Evolutionary conservation across 176 grass and related monocot species (phyloP).

Genomic region (Chloris gayana): DNA sequence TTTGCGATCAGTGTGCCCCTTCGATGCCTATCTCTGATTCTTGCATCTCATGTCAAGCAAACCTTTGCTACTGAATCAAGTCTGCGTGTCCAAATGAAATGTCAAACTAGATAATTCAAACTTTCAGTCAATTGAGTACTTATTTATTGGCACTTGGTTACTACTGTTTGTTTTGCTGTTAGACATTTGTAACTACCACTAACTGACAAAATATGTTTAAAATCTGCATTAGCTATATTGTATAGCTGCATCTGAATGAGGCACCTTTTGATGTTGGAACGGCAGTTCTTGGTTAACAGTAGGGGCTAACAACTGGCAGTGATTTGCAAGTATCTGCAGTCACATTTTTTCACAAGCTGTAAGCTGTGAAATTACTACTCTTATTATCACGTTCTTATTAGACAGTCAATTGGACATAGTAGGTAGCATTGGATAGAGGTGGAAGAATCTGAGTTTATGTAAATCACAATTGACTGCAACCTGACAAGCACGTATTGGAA

Average conservation of each 20-base stretch:
- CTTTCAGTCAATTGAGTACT: background rate
- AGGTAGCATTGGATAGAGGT: background rate
- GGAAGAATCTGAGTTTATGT: background rate
- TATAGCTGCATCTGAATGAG: background rate
- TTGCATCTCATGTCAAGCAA: background rate
- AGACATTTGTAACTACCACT: background rate
- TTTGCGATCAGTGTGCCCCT: conserved; percentile 7
- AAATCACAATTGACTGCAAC: background rate
- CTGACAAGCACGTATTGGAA: conserved; percentile 1
- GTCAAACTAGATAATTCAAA: background rate
- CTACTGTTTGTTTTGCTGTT: background rate
- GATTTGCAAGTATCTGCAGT: background rate
- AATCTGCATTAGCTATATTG: background rate
- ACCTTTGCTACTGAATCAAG: conserved; percentile 14
- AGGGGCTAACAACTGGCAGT: background rate
- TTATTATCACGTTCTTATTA: background rate
- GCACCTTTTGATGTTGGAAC: background rate
- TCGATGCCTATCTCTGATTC: conserved; percentile 5
- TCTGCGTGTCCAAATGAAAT: background rate
- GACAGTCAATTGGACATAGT: background rate
- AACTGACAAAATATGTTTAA: background rate
- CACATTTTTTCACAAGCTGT: conserved; percentile 8
- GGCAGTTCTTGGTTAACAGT: background rate
- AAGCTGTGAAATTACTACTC: background rate
- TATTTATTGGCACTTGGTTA: background rate